Percentiles rank a stretch among this genome's conserved stretches.
Evolutionary conservation across 768 basidiomycete species (phyloP).

Genomic region (Calocybe gangraenosa): DNA sequence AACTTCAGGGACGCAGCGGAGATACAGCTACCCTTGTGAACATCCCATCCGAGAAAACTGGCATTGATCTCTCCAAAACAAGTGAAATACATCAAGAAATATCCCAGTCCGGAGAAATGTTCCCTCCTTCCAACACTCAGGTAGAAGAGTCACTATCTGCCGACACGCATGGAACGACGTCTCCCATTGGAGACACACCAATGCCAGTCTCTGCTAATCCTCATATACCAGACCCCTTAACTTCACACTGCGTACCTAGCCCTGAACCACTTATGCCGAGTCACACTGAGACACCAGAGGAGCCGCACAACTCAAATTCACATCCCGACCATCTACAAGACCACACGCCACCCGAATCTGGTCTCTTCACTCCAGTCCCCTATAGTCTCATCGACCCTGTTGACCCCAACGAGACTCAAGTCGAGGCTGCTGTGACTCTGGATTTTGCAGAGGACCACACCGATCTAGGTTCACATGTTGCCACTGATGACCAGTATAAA

Average conservation of each 20-base stretch:
- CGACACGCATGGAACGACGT: no score
- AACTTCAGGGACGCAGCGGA: no score
- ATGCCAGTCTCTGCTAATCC: constrained; percentile 41
- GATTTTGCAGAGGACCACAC: not conserved
- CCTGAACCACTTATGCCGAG: constrained; percentile 14
- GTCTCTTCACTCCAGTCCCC: constrained; percentile 31
- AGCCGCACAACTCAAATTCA: no score
- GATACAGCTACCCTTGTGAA: no score
- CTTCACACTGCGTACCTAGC: constrained; percentile 8
- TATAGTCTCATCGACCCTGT: not conserved
- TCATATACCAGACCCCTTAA: constrained; percentile 32
- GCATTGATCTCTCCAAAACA: no score
- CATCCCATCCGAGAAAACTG: no score
- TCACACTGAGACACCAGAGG: constrained; percentile 19
- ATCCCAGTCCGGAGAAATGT: no score
- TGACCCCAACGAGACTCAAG: not conserved
- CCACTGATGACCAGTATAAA: not conserved
- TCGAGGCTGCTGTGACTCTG: not conserved
- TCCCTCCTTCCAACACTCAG: no score
- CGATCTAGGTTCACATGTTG: no score
- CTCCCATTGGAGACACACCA: constrained; percentile 18
- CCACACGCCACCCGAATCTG: constrained; percentile 7
- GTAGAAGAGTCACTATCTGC: no score
- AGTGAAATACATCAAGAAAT: no score
- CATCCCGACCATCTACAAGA: no score